A percentile compares a stretch with the other conserved stretches of the same genome.
phyloP scores from a whole-genome alignment of 2,329 filamentous ascomycete species.

The Scolecobasidium constrictum region DNA sequence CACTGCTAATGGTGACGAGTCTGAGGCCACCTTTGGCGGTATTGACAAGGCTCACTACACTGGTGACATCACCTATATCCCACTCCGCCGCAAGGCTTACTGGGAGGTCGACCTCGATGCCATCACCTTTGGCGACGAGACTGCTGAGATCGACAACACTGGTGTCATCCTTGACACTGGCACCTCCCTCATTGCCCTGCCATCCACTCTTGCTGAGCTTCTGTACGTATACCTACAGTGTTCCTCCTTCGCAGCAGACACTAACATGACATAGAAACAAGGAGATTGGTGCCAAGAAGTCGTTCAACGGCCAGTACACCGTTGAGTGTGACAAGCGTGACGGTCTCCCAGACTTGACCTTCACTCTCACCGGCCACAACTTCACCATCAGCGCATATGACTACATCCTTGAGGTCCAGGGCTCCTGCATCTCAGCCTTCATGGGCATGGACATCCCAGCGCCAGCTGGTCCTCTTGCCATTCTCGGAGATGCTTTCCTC shows the following conservation, averaged over 20 bases:
- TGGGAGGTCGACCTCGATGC: slow-evolving; percentile 97
- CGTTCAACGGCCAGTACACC: slow-evolving; percentile 92
- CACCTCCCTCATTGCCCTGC: slow-evolving; percentile 93
- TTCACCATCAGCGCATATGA: slow-evolving; percentile 83
- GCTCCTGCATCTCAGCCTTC: slow-evolving; percentile 93
- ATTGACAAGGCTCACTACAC: slow-evolving; percentile 70
- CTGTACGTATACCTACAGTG: slow-evolving; percentile 39
- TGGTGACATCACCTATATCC: slow-evolving; percentile 85
- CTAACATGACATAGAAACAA: slow-evolving; percentile 50
- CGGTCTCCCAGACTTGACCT: slow-evolving; percentile 79
- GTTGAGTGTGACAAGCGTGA: slow-evolving; percentile 80
- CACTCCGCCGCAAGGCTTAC: slow-evolving; percentile 95
- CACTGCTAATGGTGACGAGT: slow-evolving; percentile 59
- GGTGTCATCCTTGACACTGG: slow-evolving; percentile 97
- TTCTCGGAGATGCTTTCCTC: slow-evolving; percentile 77
- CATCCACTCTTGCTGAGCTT: slow-evolving; percentile 82
- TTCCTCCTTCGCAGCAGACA: not conserved
- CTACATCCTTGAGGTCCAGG: slow-evolving; percentile 92
- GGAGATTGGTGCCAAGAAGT: slow-evolving; percentile 96
- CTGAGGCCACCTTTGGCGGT: slow-evolving; percentile 84
- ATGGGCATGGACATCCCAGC: slow-evolving; percentile 84
- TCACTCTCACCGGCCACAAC: slow-evolving; percentile 82
- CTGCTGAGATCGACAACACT: slow-evolving; percentile 83
- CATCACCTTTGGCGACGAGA: slow-evolving; percentile 77
- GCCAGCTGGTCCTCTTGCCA: slow-evolving; percentile 82